These are phyloP conservation scores for Rosa lucieae DNA, from an alignment of 306 rosid species.

Conservation along the genomic window DNA sequence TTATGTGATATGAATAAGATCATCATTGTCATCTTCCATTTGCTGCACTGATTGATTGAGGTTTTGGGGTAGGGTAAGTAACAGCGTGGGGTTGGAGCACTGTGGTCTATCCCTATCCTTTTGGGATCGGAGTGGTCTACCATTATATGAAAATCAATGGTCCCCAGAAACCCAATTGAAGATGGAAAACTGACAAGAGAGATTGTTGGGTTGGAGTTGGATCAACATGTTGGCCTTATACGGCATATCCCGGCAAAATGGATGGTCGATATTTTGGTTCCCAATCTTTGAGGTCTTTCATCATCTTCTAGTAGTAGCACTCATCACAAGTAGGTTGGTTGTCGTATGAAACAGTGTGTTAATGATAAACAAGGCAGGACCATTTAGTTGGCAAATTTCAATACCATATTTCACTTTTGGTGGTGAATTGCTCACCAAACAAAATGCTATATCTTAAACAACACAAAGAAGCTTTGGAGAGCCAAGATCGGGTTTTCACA, in stretches of 20 bases:
- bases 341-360: not conserved
- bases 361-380: not conserved
- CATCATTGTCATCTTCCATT: not conserved
- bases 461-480: no score
- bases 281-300: not conserved
- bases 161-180: constrained; percentile 38
- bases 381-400: constrained; percentile 17
- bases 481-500: no score
- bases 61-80: constrained; percentile 6
- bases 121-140: constrained; percentile 22
- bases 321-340: not conserved
- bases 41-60: constrained; percentile 25
- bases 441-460: not conserved
- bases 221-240: constrained; percentile 29
- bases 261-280: constrained; percentile 29
- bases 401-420: not conserved
- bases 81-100: constrained; percentile 34
- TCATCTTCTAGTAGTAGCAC: constrained; percentile 12
- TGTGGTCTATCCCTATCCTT: constrained; percentile 37
- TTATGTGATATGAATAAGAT: not conserved
- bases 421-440: not conserved
- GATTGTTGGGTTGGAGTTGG: constrained; percentile 27
- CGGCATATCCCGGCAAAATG: constrained; percentile 31
- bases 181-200: constrained; percentile 31
- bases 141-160: constrained; percentile 37